Evolutionary conservation across 192 early-diverging fungal species (phyloP), one percentile per base, ranked within the genome.

Genomic region (Coemansia sp.): DNA sequence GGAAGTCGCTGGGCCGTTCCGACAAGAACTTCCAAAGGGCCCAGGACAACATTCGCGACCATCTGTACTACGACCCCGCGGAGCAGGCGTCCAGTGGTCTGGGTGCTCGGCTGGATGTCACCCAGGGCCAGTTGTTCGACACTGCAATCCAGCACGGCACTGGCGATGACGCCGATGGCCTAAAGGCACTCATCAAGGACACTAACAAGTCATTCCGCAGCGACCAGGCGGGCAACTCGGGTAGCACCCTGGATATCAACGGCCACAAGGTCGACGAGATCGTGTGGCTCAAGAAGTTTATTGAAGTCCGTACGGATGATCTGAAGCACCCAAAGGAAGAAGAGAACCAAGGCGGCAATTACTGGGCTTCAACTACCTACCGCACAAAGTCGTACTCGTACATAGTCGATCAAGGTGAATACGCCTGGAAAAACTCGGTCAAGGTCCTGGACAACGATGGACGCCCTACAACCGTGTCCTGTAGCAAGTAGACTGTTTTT

Each of bases 41-140:
- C 0, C 86, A 87, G 38, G 58, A 83, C 45, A 68, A 32, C 7
- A 55, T 77, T 3, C 70, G 74, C 22, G 70, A 85, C 38, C 6
- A 67, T 5, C 19, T 81, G 43, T 86, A 87, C 65, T 83, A 66
- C 48, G 49, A 40, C 22, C 79, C 79, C 10, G 56, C 56, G 1
- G 61, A 50, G 13, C 5, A 58, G 56, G 56, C 20, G 8, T 49
- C 48, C 5, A 72, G 82, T 25, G 48, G 43, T 12, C 51, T 77
- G 11, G 77, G 75, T 0, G 55, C 85, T 17, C 70, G 69, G 55
- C 60, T 80, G n/a, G 50, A 70, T 46, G 48, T 84, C 16, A 65
- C 60, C 43, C 66, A 73, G 39, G 86, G 69, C 12, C 81, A 84
- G 70, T 43, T 87, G 14, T 87, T 85, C 60, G 85, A 87, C 51